Evolutionary conservation across 352 stramenopile species (phyloP), one percentile per base, ranked within the genome.

Genomic region (Globisporangium cystogenes): DNA sequence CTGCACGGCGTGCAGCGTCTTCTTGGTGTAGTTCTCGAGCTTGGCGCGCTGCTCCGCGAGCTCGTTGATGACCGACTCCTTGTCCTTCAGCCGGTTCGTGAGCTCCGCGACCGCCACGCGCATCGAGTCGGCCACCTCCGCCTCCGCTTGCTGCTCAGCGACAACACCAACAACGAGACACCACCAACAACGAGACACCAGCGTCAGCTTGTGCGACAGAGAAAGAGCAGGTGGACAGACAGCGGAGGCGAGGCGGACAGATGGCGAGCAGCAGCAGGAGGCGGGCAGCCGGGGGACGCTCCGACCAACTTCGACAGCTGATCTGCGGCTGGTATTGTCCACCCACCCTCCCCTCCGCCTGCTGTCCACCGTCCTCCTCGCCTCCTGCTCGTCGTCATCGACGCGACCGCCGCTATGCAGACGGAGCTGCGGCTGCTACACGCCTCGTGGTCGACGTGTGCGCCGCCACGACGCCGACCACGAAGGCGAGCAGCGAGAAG

Each of bases 11-110:
- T 94, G 81, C 37, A 95, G 74, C 27, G 86, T 95, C 64, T 95
- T 95, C 66, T 91, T 91, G 7, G 86, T 95, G 73, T 95, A 95
- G 41, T 88, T 95, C 60, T 95, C 85, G 29, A 95, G 73, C 64
- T 95, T 95, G 12, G 83, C 68, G 33, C 82, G 76, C 64, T 95
- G 81, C 64, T 93, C 81, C 4, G 81, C 81, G 18, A 95, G 68
- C 55, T 93, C 83, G 56, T 95, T 95, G 71, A 95, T 95, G 41
- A 87, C 57, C 16, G 84, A 90, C 43, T 95, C 84, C 49, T 95
- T 95, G 49, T 92, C 84, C 53, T 95, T 95, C n/a, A 95, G 60
- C 33, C 82, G 69, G 51, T 89, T 90, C 10, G 84, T 95, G 51
- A 95, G 64, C 45, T 91, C 76, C 0, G 70, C 65, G 29, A 93